A percentile compares a stretch with the other conserved stretches of the same genome.
Evolutionary conservation across 495 filamentous ascomycete genomes (phyloP).

Genomic region (Daldinia decipiens): DNA sequence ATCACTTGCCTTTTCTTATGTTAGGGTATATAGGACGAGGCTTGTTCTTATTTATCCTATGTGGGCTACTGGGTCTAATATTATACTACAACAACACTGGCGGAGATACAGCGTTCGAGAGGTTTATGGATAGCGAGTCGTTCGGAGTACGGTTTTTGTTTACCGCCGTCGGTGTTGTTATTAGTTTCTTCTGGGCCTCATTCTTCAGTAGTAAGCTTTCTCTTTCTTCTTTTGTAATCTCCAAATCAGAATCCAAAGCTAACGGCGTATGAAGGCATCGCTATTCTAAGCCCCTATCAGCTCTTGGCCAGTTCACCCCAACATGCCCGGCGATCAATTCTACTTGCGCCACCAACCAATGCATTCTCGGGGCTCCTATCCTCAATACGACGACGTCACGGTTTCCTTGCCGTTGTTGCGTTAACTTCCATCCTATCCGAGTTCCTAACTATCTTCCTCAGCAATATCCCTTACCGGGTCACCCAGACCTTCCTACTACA

Average conservation of each 20-base stretch:
- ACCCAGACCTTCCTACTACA: conserved; percentile 50
- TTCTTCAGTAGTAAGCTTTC: conserved; percentile 50
- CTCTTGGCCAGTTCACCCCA: conserved; percentile 42
- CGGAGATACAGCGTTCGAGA: conserved; percentile 53
- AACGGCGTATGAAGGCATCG: conserved; percentile 29
- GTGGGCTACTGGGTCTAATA: conserved; percentile 51
- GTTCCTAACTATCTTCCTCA: conserved; percentile 51
- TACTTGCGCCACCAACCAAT: conserved; percentile 49
- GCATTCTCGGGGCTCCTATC: conserved; percentile 52
- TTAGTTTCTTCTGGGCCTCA: conserved; percentile 56
- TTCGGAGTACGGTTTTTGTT: conserved; percentile 60
- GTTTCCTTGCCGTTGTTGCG: conserved; percentile 48
- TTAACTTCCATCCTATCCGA: conserved; percentile 51
- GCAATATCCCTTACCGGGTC: conserved; percentile 53
- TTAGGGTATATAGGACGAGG: conserved; percentile 43
- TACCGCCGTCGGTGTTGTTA: conserved; percentile 52
- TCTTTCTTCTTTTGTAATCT: not conserved
- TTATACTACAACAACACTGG: conserved; percentile 56
- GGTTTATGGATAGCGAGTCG: conserved; percentile 56
- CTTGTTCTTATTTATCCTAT: conserved; percentile 49
- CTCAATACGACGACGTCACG: conserved; percentile 46
- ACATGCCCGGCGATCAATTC: conserved; percentile 48
- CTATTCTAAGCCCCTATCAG: conserved; percentile 47
- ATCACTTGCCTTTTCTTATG: conserved; percentile 51
- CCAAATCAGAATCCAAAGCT: not conserved